Conservation (phyloP, 257 asterid species). For the Forsythia viridissima region DNA sequence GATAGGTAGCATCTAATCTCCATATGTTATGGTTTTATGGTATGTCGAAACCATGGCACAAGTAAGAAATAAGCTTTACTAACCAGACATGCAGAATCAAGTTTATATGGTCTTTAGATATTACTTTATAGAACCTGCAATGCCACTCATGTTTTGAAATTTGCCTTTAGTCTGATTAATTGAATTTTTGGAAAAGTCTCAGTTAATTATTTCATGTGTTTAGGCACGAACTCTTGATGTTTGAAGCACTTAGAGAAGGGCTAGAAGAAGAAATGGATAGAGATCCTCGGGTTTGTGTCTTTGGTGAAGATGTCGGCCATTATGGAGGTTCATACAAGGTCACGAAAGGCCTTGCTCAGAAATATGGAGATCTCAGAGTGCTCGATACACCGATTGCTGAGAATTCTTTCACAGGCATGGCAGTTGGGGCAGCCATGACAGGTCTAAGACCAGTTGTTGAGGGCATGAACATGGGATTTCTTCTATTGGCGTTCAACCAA, state of each 20-base stretch:
- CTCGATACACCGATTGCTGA: slow-evolving; percentile 62
- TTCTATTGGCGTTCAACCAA: slow-evolving; percentile 55
- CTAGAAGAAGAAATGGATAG: slow-evolving; percentile 58
- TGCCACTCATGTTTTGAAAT: neutral
- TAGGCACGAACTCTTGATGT: slow-evolving; percentile 53
- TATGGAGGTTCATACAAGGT: slow-evolving; percentile 64
- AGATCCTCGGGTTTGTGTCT: slow-evolving; percentile 54
- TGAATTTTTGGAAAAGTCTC: neutral
- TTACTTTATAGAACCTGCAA: neutral
- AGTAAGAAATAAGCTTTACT: neutral
- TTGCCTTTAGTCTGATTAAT: neutral
- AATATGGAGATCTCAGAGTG: slow-evolving; percentile 55
- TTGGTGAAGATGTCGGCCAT: slow-evolving; percentile 63
- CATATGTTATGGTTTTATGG: neutral
- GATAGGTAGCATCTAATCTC: neutral
- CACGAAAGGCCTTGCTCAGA: slow-evolving; percentile 41
- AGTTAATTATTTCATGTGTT: slow-evolving; percentile 10
- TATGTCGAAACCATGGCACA: neutral
- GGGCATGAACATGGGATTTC: slow-evolving; percentile 67
- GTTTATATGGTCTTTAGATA: neutral
- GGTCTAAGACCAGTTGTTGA: slow-evolving; percentile 54
- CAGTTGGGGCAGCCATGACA: slow-evolving; percentile 58
- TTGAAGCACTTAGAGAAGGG: slow-evolving; percentile 61
- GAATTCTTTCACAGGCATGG: slow-evolving; percentile 60
- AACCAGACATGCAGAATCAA: neutral